A percentile compares a stretch with the other conserved stretches of the same genome.
These are phyloP conservation scores for Pythium grandisporangium DNA, from an alignment of 352 stramenopile genomes.

Conservation along the genomic window DNA sequence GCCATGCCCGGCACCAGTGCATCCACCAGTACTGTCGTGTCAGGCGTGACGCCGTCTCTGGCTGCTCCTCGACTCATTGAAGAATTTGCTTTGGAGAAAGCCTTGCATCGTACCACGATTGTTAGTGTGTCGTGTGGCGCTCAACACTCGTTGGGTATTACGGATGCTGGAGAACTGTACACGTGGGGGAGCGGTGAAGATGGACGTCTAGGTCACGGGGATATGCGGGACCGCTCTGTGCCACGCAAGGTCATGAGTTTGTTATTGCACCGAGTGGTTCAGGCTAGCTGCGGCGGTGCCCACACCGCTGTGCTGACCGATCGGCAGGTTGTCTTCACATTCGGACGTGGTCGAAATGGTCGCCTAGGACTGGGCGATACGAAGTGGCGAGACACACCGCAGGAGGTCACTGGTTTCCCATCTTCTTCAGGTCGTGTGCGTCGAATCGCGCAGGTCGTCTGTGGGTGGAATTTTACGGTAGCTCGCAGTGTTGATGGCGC, in stretches of 20 bases:
- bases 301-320: conserved; percentile 71
- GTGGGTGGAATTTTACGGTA: conserved; percentile 78
- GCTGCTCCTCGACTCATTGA: conserved; percentile 54
- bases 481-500: conserved; percentile 34
- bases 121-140: conserved; percentile 52
- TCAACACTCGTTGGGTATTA: conserved; percentile 70
- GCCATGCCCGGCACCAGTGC: no score
- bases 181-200: conserved; percentile 81
- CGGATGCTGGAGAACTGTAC: conserved; percentile 60
- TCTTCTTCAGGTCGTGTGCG: conserved; percentile 14
- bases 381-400: conserved; percentile 66
- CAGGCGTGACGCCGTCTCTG: no score
- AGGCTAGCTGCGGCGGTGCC: conserved; percentile 68
- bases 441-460: conserved; percentile 47
- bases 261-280: conserved; percentile 43
- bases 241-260: conserved; percentile 79
- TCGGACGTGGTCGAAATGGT: conserved; percentile 65
- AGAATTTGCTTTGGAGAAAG: conserved; percentile 74
- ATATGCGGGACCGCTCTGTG: conserved; percentile 68
- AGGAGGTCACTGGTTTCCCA: conserved; percentile 41
- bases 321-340: conserved; percentile 52
- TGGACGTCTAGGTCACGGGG: conserved; percentile 62
- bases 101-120: conserved; percentile 58
- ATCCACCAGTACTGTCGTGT: no score
- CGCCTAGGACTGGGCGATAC: conserved; percentile 62